Evolutionary conservation across 257 asterid species (phyloP).

Genomic region (Solanum lignicaule): DNA sequence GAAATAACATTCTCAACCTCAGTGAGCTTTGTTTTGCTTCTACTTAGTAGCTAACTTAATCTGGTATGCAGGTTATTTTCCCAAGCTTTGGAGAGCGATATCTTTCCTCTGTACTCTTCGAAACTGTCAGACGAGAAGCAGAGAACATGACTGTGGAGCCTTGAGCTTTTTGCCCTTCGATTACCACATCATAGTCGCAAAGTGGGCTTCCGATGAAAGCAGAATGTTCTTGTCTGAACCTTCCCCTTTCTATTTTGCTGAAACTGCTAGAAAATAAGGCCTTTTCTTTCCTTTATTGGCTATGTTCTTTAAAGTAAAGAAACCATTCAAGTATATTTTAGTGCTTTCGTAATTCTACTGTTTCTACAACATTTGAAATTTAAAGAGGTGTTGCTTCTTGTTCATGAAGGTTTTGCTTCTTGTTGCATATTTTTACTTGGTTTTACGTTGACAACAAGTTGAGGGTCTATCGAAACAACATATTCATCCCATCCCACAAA

Average conservation of each 20-base stretch:
- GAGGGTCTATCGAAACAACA: not conserved
- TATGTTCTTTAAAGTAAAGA: not conserved
- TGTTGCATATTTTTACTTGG: not conserved
- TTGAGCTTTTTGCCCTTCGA: constrained; percentile 14
- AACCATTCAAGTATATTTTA: not conserved
- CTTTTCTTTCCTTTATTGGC: not conserved
- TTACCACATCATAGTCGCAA: not conserved
- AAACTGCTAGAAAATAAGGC: not conserved
- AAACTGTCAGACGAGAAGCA: constrained; percentile 62
- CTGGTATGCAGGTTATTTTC: constrained; percentile 47
- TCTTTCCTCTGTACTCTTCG: constrained; percentile 78
- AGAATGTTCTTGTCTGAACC: not conserved
- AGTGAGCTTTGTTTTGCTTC: not conserved
- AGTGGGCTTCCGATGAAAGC: not conserved
- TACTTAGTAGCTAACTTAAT: not conserved
- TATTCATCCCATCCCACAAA: not conserved
- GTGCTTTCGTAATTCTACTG: not conserved
- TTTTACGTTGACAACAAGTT: not conserved
- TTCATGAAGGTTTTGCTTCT: not conserved
- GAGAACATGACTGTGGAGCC: constrained; percentile 70
- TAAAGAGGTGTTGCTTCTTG: not conserved
- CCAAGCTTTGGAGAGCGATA: constrained; percentile 95
- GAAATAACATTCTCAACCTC: not conserved
- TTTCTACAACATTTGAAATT: not conserved
- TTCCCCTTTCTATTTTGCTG: not conserved